Base-by-base conservation (phyloP, 495 filamentous ascomycete genomes). In the Penicillium bovifimosum region DNA sequence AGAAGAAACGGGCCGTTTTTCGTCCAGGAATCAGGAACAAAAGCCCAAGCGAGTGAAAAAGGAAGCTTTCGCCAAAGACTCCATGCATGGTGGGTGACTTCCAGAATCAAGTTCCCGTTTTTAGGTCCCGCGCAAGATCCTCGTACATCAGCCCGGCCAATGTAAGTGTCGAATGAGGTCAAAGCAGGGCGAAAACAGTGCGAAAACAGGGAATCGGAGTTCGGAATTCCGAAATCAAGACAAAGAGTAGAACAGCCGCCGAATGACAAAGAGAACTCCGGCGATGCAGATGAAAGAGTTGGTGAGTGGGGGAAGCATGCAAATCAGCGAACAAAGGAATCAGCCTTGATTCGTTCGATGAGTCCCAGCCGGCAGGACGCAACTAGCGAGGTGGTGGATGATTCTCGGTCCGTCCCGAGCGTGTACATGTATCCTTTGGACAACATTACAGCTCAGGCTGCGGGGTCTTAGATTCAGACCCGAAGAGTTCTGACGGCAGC, bases 401-500 rank as follows among this genome's bases (percentile, higher is more conserved):
- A 28, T 44, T 52, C n/a, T 28, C 33, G 40, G 55, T 50, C 55
- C 50, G 44, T 57, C 39, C 45, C 43, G 50, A 50, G 17, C 20
- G 20, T 24, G 20, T 24, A 24, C 20, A 9, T 6, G 31, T 7
- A 24, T 14, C 17, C 20, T 26, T 42, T 20, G 43, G 34, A 34
- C 50, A 50, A 28, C 43, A 52, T 53, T 55, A 60, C 53, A 67
- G 47, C 35, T 65, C 55, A 27, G 51, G 63, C 35, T 47, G 45
- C 18, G 60, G 39, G 4, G 50, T 48, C 50, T 67, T 65, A 50
- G 57, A 63, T 35, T 62, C 58, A 24, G 64, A 65, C 35, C 63
- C 63, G 26, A 73, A 59, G 55, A 69, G 60, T 53, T 75, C 67
- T 40, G 72, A 75, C 16, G 72, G 73, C 29, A 74, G 60, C 39